These are phyloP conservation scores for Bryoglossum gracile DNA, from an alignment of 495 filamentous ascomycete genomes.

Conservation along the genomic window DNA sequence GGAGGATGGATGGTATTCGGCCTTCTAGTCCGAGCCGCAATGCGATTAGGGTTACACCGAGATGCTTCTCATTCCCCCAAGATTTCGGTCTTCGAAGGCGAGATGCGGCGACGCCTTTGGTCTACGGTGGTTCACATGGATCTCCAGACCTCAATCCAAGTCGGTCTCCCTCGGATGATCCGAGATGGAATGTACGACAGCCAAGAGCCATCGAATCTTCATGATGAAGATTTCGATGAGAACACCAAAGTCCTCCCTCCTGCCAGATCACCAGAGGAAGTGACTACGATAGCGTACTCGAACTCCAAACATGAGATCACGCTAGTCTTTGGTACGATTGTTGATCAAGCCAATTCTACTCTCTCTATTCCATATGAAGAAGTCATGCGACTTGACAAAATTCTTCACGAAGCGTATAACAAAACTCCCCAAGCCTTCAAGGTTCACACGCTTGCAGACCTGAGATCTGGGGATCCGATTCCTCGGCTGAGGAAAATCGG, in stretches of 20 bases:
- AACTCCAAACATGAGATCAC: constrained; percentile 36
- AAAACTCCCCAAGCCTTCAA: constrained; percentile 50
- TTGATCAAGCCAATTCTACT: constrained; percentile 32
- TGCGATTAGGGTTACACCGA: constrained; percentile 49
- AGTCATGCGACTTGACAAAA: constrained; percentile 56
- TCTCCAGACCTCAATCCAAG: constrained; percentile 42
- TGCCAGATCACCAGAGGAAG: constrained; percentile 34
- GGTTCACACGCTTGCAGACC: constrained; percentile 53
- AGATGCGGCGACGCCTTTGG: constrained; percentile 52
- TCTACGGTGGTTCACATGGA: constrained; percentile 41
- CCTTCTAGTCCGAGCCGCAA: constrained; percentile 39
- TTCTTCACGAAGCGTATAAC: constrained; percentile 50
- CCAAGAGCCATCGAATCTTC: constrained; percentile 35
- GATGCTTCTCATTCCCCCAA: constrained; percentile 33
- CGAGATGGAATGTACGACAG: constrained; percentile 41
- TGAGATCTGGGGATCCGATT: constrained; percentile 50
- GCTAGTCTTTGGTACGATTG: constrained; percentile 32
- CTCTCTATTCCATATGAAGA: constrained; percentile 52
- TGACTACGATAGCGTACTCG: constrained; percentile 39
- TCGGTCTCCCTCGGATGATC: constrained; percentile 46
- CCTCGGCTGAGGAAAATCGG: constrained; percentile 61
- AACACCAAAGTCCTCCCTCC: constrained; percentile 36
- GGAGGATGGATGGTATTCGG: constrained; percentile 43
- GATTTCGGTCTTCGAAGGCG: constrained; percentile 45
- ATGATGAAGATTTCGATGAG: constrained; percentile 43